Evolutionary conservation across 2,329 filamentous ascomycete species (phyloP).

Genomic region (Exophiala aquamarina): DNA sequence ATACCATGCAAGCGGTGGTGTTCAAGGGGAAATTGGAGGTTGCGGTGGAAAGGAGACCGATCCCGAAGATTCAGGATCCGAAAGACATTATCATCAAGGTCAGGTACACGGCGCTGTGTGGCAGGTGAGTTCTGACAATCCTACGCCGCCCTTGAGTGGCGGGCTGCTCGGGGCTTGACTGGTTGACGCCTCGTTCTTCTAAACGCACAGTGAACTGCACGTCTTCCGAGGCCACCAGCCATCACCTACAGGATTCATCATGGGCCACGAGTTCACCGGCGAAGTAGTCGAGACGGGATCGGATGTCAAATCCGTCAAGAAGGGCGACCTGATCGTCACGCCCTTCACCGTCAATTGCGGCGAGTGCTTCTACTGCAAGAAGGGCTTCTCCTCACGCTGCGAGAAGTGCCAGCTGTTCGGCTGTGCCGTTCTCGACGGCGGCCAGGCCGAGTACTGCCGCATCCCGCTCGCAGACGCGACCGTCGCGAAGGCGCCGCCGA

Average conservation of each 20-base stretch:
- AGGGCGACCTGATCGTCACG: conserved; percentile 76
- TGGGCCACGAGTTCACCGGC: conserved; percentile 84
- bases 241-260: conserved; percentile 63
- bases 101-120: conserved; percentile 78
- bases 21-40: conserved; percentile 78
- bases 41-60: conserved; percentile 73
- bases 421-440: conserved; percentile 67
- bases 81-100: conserved; percentile 83
- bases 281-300: conserved; percentile 67
- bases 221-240: conserved; percentile 80
- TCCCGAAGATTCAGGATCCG: conserved; percentile 70
- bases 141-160: no score
- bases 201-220: conserved; percentile 77
- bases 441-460: conserved; percentile 78
- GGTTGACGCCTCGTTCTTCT: no score
- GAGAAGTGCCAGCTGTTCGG: conserved; percentile 70
- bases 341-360: conserved; percentile 81
- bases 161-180: background rate
- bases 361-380: conserved; percentile 81
- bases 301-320: conserved; percentile 65
- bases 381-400: conserved; percentile 76
- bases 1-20: conserved; percentile 82
- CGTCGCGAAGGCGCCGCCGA: conserved; percentile 69
- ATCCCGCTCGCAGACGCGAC: conserved; percentile 80
- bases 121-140: conserved; percentile 60